These are phyloP conservation scores for Chamaecyparis obtusa DNA, from an alignment of 75 land plant genomes.

Conservation along the genomic window DNA sequence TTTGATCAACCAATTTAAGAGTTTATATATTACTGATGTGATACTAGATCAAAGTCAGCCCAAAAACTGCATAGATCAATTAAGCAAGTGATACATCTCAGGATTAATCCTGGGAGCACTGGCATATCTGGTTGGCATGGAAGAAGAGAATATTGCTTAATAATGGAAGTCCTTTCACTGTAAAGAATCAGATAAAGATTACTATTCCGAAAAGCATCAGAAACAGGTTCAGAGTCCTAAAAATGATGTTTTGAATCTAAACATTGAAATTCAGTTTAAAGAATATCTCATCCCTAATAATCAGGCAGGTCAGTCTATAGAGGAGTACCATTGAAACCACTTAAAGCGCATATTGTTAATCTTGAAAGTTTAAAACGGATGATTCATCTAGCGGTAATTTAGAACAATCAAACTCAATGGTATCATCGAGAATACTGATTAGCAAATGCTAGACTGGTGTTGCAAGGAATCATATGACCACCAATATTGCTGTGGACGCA, in stretches of 20 bases:
- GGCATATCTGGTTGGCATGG: not conserved
- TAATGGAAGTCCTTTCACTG: not conserved
- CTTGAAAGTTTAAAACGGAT: not conserved
- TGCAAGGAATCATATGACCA: not conserved
- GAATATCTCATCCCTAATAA: not conserved
- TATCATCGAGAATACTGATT: not conserved
- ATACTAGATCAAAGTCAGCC: not conserved
- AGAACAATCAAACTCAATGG: not conserved
- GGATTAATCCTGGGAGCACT: not conserved
- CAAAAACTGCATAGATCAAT: not conserved
- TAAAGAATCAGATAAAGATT: not conserved
- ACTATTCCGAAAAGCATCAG: not conserved
- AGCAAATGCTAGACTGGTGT: not conserved
- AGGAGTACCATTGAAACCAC: not conserved
- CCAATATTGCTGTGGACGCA: not conserved
- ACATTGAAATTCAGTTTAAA: not conserved
- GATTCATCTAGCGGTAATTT: not conserved
- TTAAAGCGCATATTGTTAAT: not conserved
- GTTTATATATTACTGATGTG: not conserved
- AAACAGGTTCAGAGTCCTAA: not conserved
- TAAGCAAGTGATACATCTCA: not conserved
- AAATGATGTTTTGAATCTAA: not conserved
- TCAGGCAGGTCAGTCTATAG: not conserved
- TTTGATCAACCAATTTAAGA: not conserved
- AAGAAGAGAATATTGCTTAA: not conserved